Base-by-base conservation (phyloP, 495 filamentous ascomycete species). In the Cetradonia linearis region DNA sequence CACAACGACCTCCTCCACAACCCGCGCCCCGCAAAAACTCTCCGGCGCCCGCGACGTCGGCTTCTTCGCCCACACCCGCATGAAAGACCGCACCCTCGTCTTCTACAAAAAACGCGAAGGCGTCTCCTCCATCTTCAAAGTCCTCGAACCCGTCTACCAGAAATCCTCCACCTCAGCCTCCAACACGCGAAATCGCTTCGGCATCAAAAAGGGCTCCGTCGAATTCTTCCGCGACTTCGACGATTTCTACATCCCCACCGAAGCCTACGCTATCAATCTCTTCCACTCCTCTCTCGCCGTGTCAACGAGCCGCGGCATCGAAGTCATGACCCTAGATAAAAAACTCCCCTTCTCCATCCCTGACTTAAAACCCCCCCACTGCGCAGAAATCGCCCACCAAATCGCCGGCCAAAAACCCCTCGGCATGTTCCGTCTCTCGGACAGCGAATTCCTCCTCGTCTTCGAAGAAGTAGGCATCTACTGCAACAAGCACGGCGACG, bases 221-320 rank as follows among this genome's bases (percentile, higher is more conserved):
- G 93, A 97, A 66, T 93, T 92, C 70, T 97, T 96, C 83, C 85
- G 94, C 62, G 93, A 97, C 67, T 99, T 88, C 67, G 93, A 96
- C 73, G 92, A 96, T 58, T 99, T 99, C 73, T 99, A 96, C 73
- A 92, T 99, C 64, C 92, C 93, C 8, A 84, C 88, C n/a, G 93
- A 99, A 69, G 93, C 88, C 68, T 95, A 86, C 71, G 86, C 86
- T 30, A 88, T 99, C 67, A 96, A 96, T 73, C 82, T 99, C 50
- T 97, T 97, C 80, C 89, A 96, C 71, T 86, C 83, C 1, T 90
- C 87, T 57, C 87, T 99, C 31, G 88, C 93, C 30, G 88, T 99
- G 44, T 84, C 88, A 25, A 97, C 93, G 4, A 81, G 87, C 28
- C 87, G 86, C 59, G 92, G 93, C n/a, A 89, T 99, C 65, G 93